Evolutionary conservation across 345 rosid genomes (phyloP).

Genomic region (Eucalyptus tenuipes): DNA sequence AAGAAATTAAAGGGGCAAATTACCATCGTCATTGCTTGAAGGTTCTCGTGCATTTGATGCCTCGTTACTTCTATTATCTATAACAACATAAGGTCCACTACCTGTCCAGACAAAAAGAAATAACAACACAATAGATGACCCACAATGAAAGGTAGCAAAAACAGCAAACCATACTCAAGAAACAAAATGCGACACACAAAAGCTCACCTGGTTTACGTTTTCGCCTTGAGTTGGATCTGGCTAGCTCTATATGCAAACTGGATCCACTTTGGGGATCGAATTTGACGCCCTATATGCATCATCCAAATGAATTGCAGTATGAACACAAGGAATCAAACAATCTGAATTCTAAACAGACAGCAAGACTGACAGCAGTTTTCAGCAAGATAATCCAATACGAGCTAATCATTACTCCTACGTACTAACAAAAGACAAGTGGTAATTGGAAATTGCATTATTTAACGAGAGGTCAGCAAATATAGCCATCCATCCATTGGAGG

Average conservation of each 20-base stretch:
- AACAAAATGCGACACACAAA: not conserved
- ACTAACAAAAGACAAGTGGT: not conserved
- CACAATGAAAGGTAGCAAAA: not conserved
- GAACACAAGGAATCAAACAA: not conserved
- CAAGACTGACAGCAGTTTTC: not conserved
- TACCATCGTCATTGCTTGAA: conserved; percentile 28
- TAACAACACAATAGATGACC: not conserved
- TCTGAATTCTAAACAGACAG: not conserved
- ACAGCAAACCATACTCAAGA: not conserved
- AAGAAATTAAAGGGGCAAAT: not conserved
- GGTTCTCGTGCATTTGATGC: conserved; percentile 22
- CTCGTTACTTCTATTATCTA: conserved; percentile 59
- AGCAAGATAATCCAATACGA: not conserved
- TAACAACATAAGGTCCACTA: conserved; percentile 69
- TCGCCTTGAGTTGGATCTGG: conserved; percentile 79
- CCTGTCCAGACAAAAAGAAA: conserved; percentile 17
- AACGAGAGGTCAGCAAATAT: not conserved
- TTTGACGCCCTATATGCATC: conserved; percentile 50
- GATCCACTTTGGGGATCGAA: conserved; percentile 82
- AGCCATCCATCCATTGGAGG: not conserved
- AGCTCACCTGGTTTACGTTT: conserved; percentile 52
- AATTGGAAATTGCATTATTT: not conserved
- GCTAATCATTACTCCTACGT: not conserved
- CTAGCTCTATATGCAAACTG: conserved; percentile 68
- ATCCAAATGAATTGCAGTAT: not conserved